Percentiles rank a stretch among this genome's conserved stretches.
phyloP scores from a whole-genome alignment of 176 grass and related monocot species.

The Chloris gayana region DNA sequence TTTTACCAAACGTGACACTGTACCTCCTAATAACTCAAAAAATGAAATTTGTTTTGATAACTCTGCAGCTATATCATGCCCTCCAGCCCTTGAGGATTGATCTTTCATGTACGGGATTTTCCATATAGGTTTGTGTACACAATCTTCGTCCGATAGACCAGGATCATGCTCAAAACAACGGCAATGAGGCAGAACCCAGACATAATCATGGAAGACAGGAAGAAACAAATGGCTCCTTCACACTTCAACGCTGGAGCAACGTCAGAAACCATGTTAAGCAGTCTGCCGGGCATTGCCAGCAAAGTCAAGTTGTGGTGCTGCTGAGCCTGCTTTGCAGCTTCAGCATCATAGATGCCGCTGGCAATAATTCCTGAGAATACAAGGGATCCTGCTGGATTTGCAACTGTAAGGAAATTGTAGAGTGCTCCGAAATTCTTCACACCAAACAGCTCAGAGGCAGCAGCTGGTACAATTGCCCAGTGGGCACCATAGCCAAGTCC shows the following conservation, averaged over 20 bases:
- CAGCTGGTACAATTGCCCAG: slow-evolving; percentile 64
- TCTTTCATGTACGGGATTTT: slow-evolving; percentile 26
- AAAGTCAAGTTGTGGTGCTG: slow-evolving; percentile 42
- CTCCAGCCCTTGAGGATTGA: neutral
- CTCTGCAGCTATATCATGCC: neutral
- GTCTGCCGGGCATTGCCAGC: slow-evolving; percentile 21
- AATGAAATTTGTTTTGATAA: neutral
- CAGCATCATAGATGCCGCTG: slow-evolving; percentile 81
- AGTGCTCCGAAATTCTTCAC: slow-evolving; percentile 71
- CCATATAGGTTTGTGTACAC: slow-evolving; percentile 76
- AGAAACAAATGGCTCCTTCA: slow-evolving; percentile 78
- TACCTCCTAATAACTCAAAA: neutral
- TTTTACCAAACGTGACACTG: neutral
- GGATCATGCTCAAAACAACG: slow-evolving; percentile 59
- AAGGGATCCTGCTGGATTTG: slow-evolving; percentile 81
- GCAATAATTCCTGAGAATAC: slow-evolving; percentile 94
- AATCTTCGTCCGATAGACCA: slow-evolving; percentile 71
- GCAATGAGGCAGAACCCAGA: slow-evolving; percentile 80
- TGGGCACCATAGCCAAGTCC: slow-evolving; percentile 64
- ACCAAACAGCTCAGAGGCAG: slow-evolving; percentile 68
- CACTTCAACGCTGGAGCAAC: slow-evolving; percentile 57
- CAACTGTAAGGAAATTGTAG: slow-evolving; percentile 65
- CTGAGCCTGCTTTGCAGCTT: slow-evolving; percentile 77
- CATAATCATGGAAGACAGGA: slow-evolving; percentile 85
- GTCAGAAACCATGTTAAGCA: slow-evolving; percentile 36